phyloP scores from a whole-genome alignment of 805 yeast genomes.

The Monosporozyma solicola region DNA sequence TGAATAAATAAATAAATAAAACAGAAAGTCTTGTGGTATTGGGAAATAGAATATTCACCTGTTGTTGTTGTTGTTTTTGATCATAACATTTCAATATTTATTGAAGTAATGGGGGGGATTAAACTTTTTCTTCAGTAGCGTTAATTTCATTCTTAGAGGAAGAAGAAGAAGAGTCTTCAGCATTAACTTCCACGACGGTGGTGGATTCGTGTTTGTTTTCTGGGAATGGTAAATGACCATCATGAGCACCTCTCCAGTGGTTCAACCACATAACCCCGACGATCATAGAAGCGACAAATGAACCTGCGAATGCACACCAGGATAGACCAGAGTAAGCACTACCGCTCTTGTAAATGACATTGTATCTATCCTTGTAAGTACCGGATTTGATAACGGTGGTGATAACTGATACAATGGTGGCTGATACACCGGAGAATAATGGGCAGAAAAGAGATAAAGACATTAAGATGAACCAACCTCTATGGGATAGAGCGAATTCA shows the following conservation, averaged over 20 bases:
- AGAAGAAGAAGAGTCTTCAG: conserved; percentile 2
- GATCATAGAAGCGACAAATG: conserved; percentile 16
- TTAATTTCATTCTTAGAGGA: conserved; percentile 1
- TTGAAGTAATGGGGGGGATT: background rate
- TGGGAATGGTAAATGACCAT: conserved; percentile 1
- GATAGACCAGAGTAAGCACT: conserved; percentile 22
- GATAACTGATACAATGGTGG: conserved; percentile 23
- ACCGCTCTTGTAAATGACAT: conserved; percentile 20
- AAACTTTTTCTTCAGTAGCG: conserved; percentile 3
- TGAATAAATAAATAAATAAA: no score
- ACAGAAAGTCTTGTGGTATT: no score
- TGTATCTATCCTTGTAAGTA: conserved; percentile 24
- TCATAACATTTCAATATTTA: no score
- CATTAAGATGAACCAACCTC: conserved; percentile 13
- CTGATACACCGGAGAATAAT: conserved; percentile 23
- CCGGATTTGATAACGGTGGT: conserved; percentile 26
- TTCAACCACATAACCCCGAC: conserved; percentile 6
- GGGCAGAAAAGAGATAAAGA: conserved; percentile 17
- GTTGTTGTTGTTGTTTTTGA: no score
- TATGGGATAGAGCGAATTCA: conserved; percentile 5
- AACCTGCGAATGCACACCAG: conserved; percentile 25
- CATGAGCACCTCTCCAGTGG: conserved; percentile 4
- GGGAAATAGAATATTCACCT: no score
- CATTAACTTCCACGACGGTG: background rate
- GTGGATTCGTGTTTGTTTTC: background rate